These are phyloP conservation scores for Penicillium sp. DNA, from an alignment of 2,329 filamentous ascomycete genomes.

Conservation along the genomic window DNA sequence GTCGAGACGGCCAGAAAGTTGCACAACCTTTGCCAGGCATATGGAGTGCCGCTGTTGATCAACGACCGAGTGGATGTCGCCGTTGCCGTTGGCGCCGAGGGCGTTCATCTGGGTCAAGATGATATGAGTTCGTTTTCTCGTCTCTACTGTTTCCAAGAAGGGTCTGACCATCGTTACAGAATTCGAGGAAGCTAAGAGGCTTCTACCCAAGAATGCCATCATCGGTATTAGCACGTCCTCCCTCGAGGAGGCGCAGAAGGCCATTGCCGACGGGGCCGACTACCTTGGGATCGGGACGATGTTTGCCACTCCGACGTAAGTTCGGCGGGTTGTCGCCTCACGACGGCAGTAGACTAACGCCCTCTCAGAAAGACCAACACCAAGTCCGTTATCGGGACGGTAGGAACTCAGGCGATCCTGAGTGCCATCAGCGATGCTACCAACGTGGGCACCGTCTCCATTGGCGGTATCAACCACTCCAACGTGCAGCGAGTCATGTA, in stretches of 20 bases:
- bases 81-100: slow-evolving; percentile 79
- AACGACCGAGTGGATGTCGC: slow-evolving; percentile 93
- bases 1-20: slow-evolving; percentile 69
- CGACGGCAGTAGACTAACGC: slow-evolving; percentile 4
- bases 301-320: slow-evolving; percentile 77
- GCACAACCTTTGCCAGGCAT: slow-evolving; percentile 65
- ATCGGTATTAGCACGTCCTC: slow-evolving; percentile 86
- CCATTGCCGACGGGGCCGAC: slow-evolving; percentile 74
- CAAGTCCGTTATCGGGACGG: slow-evolving; percentile 73
- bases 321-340: slow-evolving; percentile 9
- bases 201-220: slow-evolving; percentile 75
- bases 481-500: slow-evolving; percentile 74
- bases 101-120: slow-evolving; percentile 93
- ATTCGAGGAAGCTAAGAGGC: slow-evolving; percentile 61
- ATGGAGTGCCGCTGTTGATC: slow-evolving; percentile 78
- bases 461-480: slow-evolving; percentile 78
- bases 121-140: slow-evolving; percentile 65
- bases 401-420: slow-evolving; percentile 68
- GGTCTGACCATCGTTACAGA: not conserved
- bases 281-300: slow-evolving; percentile 91
- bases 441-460: slow-evolving; percentile 64
- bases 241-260: slow-evolving; percentile 67
- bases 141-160: not conserved
- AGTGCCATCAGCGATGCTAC: slow-evolving; percentile 53
- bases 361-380: slow-evolving; percentile 73